phyloP scores from a whole-genome alignment of 192 early-diverging fungal genomes.

The Coemansia biformis region DNA sequence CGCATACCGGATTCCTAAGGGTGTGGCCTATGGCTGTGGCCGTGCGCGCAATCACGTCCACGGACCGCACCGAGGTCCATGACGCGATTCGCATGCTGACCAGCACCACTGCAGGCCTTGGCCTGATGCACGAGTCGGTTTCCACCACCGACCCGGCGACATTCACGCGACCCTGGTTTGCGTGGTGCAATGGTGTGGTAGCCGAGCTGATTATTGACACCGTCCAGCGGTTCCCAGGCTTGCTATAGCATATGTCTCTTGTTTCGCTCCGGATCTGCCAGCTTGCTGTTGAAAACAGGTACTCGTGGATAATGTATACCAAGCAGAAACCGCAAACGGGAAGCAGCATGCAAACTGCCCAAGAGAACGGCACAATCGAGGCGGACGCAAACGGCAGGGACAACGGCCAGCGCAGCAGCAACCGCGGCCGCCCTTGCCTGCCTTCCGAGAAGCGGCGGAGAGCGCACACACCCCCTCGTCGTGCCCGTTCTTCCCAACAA shows the following conservation, averaged over 20 bases:
- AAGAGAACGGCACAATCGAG: no score
- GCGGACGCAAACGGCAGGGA: no score
- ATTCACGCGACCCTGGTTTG: constrained; percentile 43
- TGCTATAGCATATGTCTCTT: constrained; percentile 14
- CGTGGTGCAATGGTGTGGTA: constrained; percentile 40
- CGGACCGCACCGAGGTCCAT: constrained; percentile 44
- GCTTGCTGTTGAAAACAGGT: no score
- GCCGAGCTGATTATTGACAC: constrained; percentile 34
- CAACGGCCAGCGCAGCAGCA: no score
- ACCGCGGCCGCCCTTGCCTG: no score
- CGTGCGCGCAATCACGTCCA: constrained; percentile 53
- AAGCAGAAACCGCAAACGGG: no score
- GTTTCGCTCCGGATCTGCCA: no score
- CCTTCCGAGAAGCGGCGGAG: no score
- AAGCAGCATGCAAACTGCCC: no score
- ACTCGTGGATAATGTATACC: no score
- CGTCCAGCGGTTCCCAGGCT: constrained; percentile 29
- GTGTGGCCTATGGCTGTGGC: constrained; percentile 68
- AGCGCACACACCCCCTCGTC: no score
- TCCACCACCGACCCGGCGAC: constrained; percentile 31
- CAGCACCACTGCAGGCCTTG: constrained; percentile 49
- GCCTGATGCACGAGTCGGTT: constrained; percentile 66
- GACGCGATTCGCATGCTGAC: constrained; percentile 53
- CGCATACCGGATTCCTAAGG: constrained; percentile 54
- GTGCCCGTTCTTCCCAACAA: no score